Conservation (phyloP, 768 basidiomycete species). For the Rhodotorula babjevae region DNA sequence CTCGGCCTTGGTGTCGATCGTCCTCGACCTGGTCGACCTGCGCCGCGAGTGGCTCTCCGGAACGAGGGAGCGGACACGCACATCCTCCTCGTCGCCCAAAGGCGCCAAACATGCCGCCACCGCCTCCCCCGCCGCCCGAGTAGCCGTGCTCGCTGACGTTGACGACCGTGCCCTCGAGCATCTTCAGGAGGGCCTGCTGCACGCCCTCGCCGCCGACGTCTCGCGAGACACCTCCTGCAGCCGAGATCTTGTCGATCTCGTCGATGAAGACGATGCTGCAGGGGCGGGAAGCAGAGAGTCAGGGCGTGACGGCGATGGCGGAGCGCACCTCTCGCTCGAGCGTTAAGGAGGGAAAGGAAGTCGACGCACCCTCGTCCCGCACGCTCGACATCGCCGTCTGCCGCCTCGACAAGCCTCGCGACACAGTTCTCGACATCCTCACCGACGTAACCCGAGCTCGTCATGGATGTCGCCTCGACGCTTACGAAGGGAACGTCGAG, state of each 20-base stretch:
- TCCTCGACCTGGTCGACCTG: too few relatives aligned
- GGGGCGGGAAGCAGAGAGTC: fast-evolving
- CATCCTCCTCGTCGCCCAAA: conserved; percentile 15
- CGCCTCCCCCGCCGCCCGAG: conserved; percentile 33
- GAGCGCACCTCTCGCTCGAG: neutral
- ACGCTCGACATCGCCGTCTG: conserved; percentile 78
- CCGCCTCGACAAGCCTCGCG: conserved; percentile 78
- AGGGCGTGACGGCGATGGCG: neutral
- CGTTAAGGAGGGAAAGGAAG: conserved; percentile 38
- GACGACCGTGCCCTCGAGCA: conserved; percentile 69
- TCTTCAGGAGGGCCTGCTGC: conserved; percentile 75
- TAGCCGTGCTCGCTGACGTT: conserved; percentile 44
- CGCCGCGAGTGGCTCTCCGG: too few relatives aligned
- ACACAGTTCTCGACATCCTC: conserved; percentile 94
- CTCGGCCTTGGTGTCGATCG: too few relatives aligned
- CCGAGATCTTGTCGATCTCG: conserved; percentile 87
- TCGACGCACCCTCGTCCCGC: conserved; percentile 56
- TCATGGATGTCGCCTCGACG: conserved; percentile 89
- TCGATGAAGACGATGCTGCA: conserved; percentile 78
- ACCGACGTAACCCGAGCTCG: conserved; percentile 74
- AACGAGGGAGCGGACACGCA: neutral
- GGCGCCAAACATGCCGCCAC: neutral
- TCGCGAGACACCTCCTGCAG: conserved; percentile 51
- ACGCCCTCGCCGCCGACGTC: conserved; percentile 96
- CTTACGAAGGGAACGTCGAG: conserved; percentile 91